Evolutionary conservation across 768 basidiomycete species (phyloP).

Genomic region (Pholiota conissans): DNA sequence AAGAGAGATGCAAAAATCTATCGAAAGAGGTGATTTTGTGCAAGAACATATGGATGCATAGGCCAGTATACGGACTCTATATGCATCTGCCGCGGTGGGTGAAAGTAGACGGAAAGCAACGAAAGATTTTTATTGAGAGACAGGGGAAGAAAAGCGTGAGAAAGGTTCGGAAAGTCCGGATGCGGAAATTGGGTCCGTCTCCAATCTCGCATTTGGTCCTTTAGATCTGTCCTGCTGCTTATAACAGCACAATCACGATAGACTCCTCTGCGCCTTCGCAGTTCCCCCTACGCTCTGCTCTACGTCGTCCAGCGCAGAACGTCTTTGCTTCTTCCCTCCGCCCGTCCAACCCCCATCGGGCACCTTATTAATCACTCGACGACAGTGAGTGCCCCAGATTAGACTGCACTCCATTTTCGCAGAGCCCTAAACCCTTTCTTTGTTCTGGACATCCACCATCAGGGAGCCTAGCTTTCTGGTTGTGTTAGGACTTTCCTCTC

Average conservation of each 20-base stretch:
- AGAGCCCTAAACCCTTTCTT: neutral
- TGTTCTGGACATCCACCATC: neutral
- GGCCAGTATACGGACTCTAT: neutral
- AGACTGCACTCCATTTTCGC: neutral
- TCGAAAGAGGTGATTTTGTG: neutral
- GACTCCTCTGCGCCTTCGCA: neutral
- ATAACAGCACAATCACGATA: conserved; percentile 6
- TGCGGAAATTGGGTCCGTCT: neutral
- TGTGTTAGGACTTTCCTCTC: neutral
- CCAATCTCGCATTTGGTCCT: conserved; percentile 1
- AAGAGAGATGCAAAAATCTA: neutral
- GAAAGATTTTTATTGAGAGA: too few species aligned
- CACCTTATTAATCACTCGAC: neutral
- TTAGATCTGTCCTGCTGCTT: neutral
- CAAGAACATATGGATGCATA: neutral
- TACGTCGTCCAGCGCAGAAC: neutral
- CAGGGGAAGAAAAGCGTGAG: neutral
- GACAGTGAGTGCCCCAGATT: neutral
- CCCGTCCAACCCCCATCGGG: too few species aligned
- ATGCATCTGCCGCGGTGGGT: neutral
- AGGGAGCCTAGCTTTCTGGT: neutral
- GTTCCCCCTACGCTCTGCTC: neutral
- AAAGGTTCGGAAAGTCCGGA: neutral
- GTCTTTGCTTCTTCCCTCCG: neutral
- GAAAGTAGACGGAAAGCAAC: neutral